A percentile compares a stretch with the other conserved stretches of the same genome.
These are phyloP conservation scores for Yamadazyma atlantica DNA, from an alignment of 1,139 yeast species.

Conservation along the genomic window DNA sequence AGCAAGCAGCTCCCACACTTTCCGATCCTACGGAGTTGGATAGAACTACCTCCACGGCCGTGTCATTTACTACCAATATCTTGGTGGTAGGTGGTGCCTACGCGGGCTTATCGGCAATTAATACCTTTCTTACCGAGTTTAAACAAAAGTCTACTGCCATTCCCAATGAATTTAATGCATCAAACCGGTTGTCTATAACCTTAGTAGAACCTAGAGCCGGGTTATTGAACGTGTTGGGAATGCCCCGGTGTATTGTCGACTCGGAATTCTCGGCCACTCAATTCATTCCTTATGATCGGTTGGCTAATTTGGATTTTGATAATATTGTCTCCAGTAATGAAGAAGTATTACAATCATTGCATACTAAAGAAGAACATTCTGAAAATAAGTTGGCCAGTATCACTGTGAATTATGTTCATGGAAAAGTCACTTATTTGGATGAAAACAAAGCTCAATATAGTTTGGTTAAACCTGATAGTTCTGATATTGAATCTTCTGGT, in stretches of 20 bases:
- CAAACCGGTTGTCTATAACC: slow-evolving; percentile 28
- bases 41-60: slow-evolving; percentile 4
- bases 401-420: slow-evolving; percentile 37
- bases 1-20: not conserved
- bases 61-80: slow-evolving; percentile 27
- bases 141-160: slow-evolving; percentile 8
- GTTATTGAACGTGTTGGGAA: slow-evolving; percentile 50
- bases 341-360: slow-evolving; percentile 15
- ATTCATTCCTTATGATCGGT: slow-evolving; percentile 33
- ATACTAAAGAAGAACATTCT: slow-evolving; percentile 12
- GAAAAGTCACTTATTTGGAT: slow-evolving; percentile 33
- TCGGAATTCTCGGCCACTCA: slow-evolving; percentile 46
- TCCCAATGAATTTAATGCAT: slow-evolving; percentile 8
- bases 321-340: slow-evolving; percentile 24
- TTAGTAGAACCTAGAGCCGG: slow-evolving; percentile 55
- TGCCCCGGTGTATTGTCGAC: slow-evolving; percentile 50
- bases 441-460: slow-evolving; percentile 25
- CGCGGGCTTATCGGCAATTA: slow-evolving; percentile 47
- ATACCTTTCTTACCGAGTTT: slow-evolving; percentile 33
- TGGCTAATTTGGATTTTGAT: slow-evolving; percentile 32
- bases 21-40: slow-evolving; percentile 7
- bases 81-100: slow-evolving; percentile 54
- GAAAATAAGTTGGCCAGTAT: slow-evolving; percentile 15
- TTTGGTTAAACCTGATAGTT: slow-evolving; percentile 11
- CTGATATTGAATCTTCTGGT: slow-evolving; percentile 11